phyloP scores from a whole-genome alignment of 768 basidiomycete genomes.

The Strobilomyces echinocephalus region DNA sequence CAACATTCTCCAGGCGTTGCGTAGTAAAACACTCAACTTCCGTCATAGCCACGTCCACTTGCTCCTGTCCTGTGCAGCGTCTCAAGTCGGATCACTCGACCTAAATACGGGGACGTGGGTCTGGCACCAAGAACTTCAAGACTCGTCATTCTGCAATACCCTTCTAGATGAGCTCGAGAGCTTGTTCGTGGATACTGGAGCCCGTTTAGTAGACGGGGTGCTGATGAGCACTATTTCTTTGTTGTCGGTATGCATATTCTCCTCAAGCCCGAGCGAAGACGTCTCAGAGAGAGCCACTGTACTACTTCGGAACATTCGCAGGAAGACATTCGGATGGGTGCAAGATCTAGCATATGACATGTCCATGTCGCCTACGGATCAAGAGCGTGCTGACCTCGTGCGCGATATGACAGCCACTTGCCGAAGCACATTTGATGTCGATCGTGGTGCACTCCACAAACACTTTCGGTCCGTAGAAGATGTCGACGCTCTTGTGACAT shows the following conservation, averaged over 20 bases:
- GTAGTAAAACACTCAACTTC: neutral
- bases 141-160: neutral
- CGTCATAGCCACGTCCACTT: neutral
- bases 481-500: conserved; percentile 9
- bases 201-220: conserved; percentile 20
- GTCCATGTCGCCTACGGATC: neutral
- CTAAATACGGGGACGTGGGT: neutral
- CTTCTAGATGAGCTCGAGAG: neutral
- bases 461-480: too few species aligned
- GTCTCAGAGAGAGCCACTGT: neutral
- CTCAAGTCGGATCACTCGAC: neutral
- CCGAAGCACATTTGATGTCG: neutral
- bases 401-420: neutral
- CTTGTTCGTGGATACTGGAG: neutral
- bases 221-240: conserved; percentile 30
- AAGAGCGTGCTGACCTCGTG: neutral
- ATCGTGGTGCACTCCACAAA: too few species aligned
- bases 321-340: neutral
- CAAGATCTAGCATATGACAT: neutral
- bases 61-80: neutral
- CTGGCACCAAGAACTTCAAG: neutral
- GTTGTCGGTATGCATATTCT: conserved; percentile 13
- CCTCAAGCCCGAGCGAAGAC: neutral
- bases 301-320: neutral
- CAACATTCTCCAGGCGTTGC: neutral